Evolutionary conservation across 2,329 filamentous ascomycete species (phyloP), one percentile per base, ranked within the genome.

Genomic region (Phialophora expanda): DNA sequence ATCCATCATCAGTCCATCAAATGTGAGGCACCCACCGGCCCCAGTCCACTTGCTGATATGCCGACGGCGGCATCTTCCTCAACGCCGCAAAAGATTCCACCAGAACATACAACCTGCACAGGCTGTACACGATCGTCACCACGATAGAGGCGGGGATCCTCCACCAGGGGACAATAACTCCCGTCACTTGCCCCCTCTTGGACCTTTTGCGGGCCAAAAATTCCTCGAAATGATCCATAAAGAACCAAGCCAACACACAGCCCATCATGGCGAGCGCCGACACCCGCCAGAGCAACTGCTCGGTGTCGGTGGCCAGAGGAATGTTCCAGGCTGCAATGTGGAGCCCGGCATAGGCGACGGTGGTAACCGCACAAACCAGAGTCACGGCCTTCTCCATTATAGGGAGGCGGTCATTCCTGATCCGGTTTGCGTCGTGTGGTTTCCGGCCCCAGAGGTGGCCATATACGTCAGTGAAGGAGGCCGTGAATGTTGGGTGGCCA

Each of bases 291-390:
- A 73, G 50, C 12, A 66, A n/a, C 20, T 61, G 66, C 54, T 75
- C 74, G n/a, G 62, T 58, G 6, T 51, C 12, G 20, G 72, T 72
- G 14, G 73, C 72, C 56, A 74, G 74, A 14, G 60, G 55, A 30
- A 72, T 72, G 55, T 74, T 71, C 73, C 74, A 75, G 5, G 71
- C 73, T 8, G 68, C 46, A 28, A 66, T 68, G 51, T 75, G 73
- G 8, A 73, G 54, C 11, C 58, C 64, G 30, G 69, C 71, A 51
- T 71, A 73, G 38, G 69, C 59, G 8, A 56, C n/a, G 14, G 62
- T 64, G 41, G 64, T 62, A 11, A 68, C n/a, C 3, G 46, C 61
- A 41, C 62, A 50, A n/a, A 66, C 64, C 22, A 69, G 20, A 24
- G 64, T 61, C 26, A 70, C 54, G 1, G 44, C 38, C 20, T 69